phyloP scores from a whole-genome alignment of 306 rosid species.

The Begonia masoniana region DNA sequence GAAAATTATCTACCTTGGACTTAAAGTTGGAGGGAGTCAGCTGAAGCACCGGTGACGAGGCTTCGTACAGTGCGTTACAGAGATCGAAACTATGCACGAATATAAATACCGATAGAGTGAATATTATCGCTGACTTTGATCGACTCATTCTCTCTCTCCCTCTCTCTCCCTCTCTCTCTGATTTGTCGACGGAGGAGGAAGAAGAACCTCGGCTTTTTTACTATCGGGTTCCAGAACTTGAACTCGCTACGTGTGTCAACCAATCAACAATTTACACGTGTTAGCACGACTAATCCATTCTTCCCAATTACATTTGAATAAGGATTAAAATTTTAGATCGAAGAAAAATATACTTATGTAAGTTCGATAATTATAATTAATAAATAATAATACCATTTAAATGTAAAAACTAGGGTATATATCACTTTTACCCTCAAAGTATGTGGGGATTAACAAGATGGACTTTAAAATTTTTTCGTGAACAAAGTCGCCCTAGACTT shows the following conservation, averaged over 20 bases:
- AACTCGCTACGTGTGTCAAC: constrained; percentile 46
- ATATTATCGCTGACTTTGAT: constrained; percentile 8
- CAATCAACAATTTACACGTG: constrained; percentile 40
- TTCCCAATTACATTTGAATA: too few species aligned
- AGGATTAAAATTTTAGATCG: too few species aligned
- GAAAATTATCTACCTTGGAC: constrained; percentile 54
- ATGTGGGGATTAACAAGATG: too few species aligned
- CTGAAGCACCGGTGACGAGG: constrained; percentile 90
- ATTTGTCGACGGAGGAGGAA: constrained; percentile 7
- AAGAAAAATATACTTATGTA: too few species aligned
- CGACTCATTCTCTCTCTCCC: constrained; percentile 13
- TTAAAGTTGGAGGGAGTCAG: constrained; percentile 88
- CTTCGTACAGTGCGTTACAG: constrained; percentile 69
- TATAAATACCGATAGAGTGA: constrained; percentile 13
- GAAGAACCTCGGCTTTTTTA: not conserved
- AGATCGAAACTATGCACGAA: constrained; percentile 15
- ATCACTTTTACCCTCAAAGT: too few species aligned
- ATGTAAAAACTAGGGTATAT: too few species aligned
- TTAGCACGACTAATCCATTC: too few species aligned
- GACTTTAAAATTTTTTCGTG: too few species aligned
- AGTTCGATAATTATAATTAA: too few species aligned
- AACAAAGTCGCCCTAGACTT: too few species aligned
- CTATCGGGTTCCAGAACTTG: not conserved
- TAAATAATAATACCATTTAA: too few species aligned
- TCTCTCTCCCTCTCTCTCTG: constrained; percentile 13